These are phyloP conservation scores for Arabidopsis lyrata DNA, from an alignment of 441 rosid species.

Conservation along the genomic window DNA sequence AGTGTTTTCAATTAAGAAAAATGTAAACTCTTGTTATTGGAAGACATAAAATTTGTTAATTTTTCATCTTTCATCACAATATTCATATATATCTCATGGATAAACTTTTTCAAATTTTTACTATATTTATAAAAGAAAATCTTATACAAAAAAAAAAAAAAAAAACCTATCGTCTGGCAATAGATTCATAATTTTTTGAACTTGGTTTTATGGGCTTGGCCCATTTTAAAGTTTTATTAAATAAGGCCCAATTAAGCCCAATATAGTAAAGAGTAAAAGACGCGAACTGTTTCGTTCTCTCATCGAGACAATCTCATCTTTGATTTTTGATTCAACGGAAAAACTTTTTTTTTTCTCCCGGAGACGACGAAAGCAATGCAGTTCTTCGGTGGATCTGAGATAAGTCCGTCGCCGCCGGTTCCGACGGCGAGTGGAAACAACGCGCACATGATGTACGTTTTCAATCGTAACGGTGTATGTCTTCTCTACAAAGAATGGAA, in stretches of 20 bases:
- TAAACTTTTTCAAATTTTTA: too few relatives aligned
- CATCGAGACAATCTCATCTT: slow-evolving; percentile 28
- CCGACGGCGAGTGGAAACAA: slow-evolving; percentile 77
- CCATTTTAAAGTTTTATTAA: not conserved
- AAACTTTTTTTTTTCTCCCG: not conserved
- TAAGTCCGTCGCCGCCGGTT: slow-evolving; percentile 79
- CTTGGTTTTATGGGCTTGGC: too few relatives aligned
- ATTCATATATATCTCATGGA: too few relatives aligned
- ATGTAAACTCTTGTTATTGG: too few relatives aligned
- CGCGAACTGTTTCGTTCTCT: not conserved
- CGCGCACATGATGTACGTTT: slow-evolving; percentile 84
- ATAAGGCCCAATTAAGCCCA: slow-evolving; percentile 19
- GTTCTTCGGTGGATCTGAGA: slow-evolving; percentile 92
- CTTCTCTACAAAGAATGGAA: slow-evolving; percentile 91
- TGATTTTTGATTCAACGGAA: not conserved
- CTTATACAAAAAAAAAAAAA: too few relatives aligned
- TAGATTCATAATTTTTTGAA: too few relatives aligned
- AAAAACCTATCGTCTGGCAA: too few relatives aligned
- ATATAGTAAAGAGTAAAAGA: not conserved
- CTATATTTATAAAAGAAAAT: too few relatives aligned
- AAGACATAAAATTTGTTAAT: too few relatives aligned
- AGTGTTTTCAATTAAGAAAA: too few relatives aligned
- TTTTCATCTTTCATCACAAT: too few relatives aligned
- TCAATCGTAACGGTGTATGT: slow-evolving; percentile 84
- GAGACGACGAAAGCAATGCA: slow-evolving; percentile 56